These are phyloP conservation scores for Blastocladiella emersonii DNA, from an alignment of 371 early-diverging fungal genomes.

Conservation along the genomic window DNA sequence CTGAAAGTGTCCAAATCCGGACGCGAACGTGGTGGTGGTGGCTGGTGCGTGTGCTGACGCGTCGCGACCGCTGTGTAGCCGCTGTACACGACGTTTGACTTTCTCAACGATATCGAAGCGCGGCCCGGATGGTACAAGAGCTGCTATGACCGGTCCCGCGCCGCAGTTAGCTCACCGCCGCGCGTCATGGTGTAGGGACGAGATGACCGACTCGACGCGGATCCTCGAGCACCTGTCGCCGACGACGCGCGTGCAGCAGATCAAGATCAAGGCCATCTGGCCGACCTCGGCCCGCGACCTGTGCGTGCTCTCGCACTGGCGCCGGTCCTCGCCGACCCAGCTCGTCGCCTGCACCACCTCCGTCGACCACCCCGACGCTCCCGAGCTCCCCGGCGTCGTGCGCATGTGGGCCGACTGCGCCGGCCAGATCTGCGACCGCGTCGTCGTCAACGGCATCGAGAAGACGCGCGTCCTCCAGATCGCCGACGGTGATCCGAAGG, in stretches of 20 bases:
- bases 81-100: constrained; percentile 3
- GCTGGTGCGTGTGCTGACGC: too few relatives aligned
- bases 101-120: constrained; percentile 3
- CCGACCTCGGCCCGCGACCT: constrained; percentile 41
- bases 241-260: constrained; percentile 29
- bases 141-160: too few relatives aligned
- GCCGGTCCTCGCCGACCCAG: constrained; percentile 14
- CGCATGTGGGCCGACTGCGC: constrained; percentile 40
- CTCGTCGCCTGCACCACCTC: constrained; percentile 26
- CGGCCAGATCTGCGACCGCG: constrained; percentile 28
- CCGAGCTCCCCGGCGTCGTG: constrained; percentile 26
- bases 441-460: background rate
- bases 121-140: constrained; percentile 2
- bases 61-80: background rate
- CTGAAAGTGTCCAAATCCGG: too few relatives aligned
- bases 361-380: constrained; percentile 24
- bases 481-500: constrained; percentile 38
- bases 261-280: constrained; percentile 40
- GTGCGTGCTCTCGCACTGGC: constrained; percentile 26
- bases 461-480: constrained; percentile 11
- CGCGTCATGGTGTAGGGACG: too few relatives aligned
- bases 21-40: too few relatives aligned
- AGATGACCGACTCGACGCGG: background rate
- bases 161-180: too few relatives aligned
- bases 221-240: constrained; percentile 7